Base-by-base conservation (phyloP, 2,329 filamentous ascomycete species). In the Aspergillus fumigatus region DNA sequence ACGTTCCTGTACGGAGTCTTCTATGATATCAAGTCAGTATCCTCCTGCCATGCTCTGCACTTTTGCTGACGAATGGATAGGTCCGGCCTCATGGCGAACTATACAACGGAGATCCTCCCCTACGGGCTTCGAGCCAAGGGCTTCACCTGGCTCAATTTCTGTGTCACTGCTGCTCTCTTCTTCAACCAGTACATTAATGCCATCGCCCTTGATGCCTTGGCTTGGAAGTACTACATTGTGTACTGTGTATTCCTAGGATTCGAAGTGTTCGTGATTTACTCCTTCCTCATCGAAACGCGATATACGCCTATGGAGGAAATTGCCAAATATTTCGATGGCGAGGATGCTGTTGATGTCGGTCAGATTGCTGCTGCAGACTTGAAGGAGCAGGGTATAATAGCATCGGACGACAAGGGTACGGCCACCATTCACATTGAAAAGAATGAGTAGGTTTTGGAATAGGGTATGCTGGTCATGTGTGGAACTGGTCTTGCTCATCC, bases 1-100 rank as follows among this genome's bases (percentile, higher is more conserved):
- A 68, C 76, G 10, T 76, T 75, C 61, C 65, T 78, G 54, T 77
- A 73, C 65, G 72, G 70, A 56, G 70, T 70, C 21, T 73, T 70
- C 57, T 74, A 76, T 58, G 70, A 73, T 65, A 43, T 43, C n/a
- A 43, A 43, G 40, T 43, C 10, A 43, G 40, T 43, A 21, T 4
- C 1, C 40, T 43, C 2, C 40, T 17, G 40, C 4, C 8, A 11
- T 21, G 3, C n/a, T 21, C 8, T 11, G 4, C 3, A 43, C n/a
- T 4, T 8, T 21, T 8, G 21, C 7, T 43, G n/a, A 43, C n/a
- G 9, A 43, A 11, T 43, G n/a, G 8, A 21, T 19, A 43, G 40
- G 4, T 43, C 40, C 2, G 40, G 40, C n/a, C 21, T 43, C 4
- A 43, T 43, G 40, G n/a, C 40, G 8, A 43, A 43, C n/a, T 43